Base-by-base conservation (phyloP, 2,329 filamentous ascomycete genomes). In the Ambrosiella xylebori region DNA sequence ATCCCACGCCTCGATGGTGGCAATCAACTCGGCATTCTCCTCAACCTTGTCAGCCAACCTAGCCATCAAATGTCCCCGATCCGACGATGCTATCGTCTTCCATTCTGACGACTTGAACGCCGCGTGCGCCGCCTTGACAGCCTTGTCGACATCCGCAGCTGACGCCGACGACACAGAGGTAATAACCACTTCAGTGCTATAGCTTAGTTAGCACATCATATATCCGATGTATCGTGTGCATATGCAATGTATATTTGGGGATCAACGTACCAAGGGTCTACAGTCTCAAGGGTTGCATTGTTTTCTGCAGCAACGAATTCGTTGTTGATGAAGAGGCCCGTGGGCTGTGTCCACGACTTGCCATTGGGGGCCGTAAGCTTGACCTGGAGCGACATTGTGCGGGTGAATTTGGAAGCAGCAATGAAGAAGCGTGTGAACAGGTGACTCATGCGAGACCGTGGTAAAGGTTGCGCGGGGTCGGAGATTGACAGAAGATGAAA, bases 321-420 rank as follows among this genome's bases (percentile, higher is more conserved):
- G 63, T 89, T 88, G 73, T 87, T 85, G 72, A 90, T 88, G 70
- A 89, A 90, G 7, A 91, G 76, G n/a, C 87, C 87, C 50, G 79
- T 74, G 1, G 86, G 85, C 71, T 88, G 84, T 11, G 70, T 73
- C 71, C 86, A 90, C 64, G 78, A 82, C 68, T 72, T 75, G 64
- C 85, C 86, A 70, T 91, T 91, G 3, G 86, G 86, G 54, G 86
- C 85, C 7, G 77, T 85, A 60, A 91, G 76, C 65, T 87, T 76
- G 57, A 81, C 71, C 53, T 71, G 66, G 13, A 59, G 53, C 7
- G 36, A 37, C 36, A 40, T 45, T 19, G 47, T 51, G 47, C 47
- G 47, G 9, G 47, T 51, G 19, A 35, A 36, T 51, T n/a, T 51
- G 12, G 35, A 19, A 6, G 17, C n/a, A 36, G 35, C 2, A 36